A percentile compares a stretch with the other conserved stretches of the same genome.
These are phyloP conservation scores for Euphorbia lathyris DNA, from an alignment of 345 rosid genomes.

Conservation along the genomic window DNA sequence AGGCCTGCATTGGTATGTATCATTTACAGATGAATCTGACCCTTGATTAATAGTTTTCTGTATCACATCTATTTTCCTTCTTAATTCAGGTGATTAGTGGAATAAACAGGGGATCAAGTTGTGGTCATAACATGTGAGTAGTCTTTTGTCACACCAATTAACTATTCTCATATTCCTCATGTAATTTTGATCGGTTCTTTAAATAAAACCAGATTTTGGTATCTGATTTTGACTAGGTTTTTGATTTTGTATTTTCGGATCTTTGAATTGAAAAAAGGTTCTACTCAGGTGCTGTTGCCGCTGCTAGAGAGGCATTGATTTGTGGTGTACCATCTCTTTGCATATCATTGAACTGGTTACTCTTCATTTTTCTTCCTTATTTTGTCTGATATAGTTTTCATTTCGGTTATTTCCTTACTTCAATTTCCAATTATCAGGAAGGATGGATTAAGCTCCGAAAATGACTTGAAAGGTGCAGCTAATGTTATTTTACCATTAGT, in stretches of 20 bases:
- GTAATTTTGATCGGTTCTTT: neutral
- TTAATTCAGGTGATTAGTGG: conserved; percentile 22
- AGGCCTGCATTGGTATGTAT: conserved; percentile 17
- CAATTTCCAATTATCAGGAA: conserved; percentile 10
- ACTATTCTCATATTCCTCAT: neutral
- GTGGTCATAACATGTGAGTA: conserved; percentile 19
- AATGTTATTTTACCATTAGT: conserved; percentile 17
- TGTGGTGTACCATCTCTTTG: conserved; percentile 22
- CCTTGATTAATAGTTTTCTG: neutral
- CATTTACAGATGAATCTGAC: neutral
- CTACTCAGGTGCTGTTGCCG: conserved; percentile 21
- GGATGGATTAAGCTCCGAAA: conserved; percentile 14
- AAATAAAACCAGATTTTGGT: neutral
- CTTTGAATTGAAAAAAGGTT: conserved; percentile 7
- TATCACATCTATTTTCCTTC: neutral
- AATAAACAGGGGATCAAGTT: conserved; percentile 22
- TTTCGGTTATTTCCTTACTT: neutral
- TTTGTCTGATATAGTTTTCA: neutral
- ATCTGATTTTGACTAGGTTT: too few species aligned
- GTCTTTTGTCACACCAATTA: neutral
- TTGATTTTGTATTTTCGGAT: too few species aligned
- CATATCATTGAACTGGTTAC: conserved; percentile 22
- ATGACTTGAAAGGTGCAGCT: conserved; percentile 21
- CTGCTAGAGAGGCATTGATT: conserved; percentile 23
- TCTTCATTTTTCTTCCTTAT: neutral